These are phyloP conservation scores for Cercospora zeae-maydis DNA, from an alignment of 2,329 filamentous ascomycete genomes.

Conservation along the genomic window DNA sequence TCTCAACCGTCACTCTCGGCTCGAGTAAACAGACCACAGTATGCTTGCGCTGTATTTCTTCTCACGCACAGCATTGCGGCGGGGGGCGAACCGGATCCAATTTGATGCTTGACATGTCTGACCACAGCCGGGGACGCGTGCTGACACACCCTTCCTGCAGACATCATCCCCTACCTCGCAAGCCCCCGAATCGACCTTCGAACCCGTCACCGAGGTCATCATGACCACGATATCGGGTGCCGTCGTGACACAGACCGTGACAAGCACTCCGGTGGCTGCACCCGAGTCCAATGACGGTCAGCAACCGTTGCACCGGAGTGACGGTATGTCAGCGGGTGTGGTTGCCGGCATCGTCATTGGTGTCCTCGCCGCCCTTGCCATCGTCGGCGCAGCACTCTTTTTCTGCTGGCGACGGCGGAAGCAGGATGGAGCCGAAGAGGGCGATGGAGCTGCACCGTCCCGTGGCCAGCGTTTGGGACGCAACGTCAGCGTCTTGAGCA, in stretches of 20 bases:
- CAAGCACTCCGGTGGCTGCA: conserved; percentile 36
- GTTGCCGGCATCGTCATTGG: conserved; percentile 49
- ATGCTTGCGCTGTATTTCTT: conserved; percentile 28
- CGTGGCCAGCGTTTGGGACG: conserved; percentile 30
- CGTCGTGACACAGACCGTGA: conserved; percentile 45
- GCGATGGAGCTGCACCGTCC: conserved; percentile 4
- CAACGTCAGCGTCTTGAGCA: conserved; percentile 49
- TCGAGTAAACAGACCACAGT: conserved; percentile 20
- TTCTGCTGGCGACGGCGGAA: conserved; percentile 41
- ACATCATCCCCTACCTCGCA: conserved; percentile 22
- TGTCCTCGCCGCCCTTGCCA: conserved; percentile 38
- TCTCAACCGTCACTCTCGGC: conserved; percentile 29
- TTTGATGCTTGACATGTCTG: conserved; percentile 7
- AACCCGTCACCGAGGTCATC: conserved; percentile 36
- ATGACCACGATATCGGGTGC: conserved; percentile 45
- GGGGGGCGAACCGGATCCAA: conserved; percentile 6
- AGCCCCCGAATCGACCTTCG: conserved; percentile 21
- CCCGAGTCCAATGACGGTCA: conserved; percentile 19
- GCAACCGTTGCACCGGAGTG: conserved; percentile 22
- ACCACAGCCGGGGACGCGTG: conserved; percentile 15
- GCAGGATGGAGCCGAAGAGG: conserved; percentile 18
- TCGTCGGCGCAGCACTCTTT: conserved; percentile 38
- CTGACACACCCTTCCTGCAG: conserved; percentile 17
- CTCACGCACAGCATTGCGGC: conserved; percentile 18
- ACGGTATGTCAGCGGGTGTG: conserved; percentile 35